Percentiles rank a stretch among this genome's conserved stretches.
Evolutionary conservation across 2,329 filamentous ascomycete species (phyloP).

Genomic region (Arthrobotrys conoides): DNA sequence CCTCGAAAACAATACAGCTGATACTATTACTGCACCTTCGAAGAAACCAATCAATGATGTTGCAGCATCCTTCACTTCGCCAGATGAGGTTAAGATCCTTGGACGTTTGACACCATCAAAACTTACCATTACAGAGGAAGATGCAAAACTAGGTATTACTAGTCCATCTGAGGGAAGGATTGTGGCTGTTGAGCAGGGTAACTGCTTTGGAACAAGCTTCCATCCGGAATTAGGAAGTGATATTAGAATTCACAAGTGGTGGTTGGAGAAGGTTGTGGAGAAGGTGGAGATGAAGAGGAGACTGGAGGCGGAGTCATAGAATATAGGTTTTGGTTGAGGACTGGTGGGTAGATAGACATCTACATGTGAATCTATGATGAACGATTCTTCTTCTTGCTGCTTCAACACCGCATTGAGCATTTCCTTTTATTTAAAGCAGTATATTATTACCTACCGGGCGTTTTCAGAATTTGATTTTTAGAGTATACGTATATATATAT

Average conservation of each 20-base stretch:
- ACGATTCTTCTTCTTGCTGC: background rate
- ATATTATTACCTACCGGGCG: background rate
- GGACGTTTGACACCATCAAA: slow-evolving; percentile 47
- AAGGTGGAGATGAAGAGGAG: slow-evolving; percentile 65
- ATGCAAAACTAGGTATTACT: slow-evolving; percentile 63
- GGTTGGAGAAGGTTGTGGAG: slow-evolving; percentile 79
- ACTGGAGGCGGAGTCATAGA: slow-evolving; percentile 48
- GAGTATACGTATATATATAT: no score
- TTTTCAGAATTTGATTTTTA: background rate
- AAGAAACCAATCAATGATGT: slow-evolving; percentile 64
- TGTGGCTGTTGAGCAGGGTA: slow-evolving; percentile 90
- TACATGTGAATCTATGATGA: background rate
- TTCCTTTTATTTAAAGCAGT: background rate
- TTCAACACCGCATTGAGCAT: background rate
- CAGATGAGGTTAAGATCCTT: slow-evolving; percentile 66
- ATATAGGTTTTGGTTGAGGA: background rate
- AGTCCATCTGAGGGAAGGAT: slow-evolving; percentile 73
- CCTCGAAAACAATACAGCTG: slow-evolving; percentile 67
- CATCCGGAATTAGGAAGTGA: slow-evolving; percentile 94
- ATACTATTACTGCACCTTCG: slow-evolving; percentile 64
- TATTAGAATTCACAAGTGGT: slow-evolving; percentile 91
- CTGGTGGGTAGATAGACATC: background rate
- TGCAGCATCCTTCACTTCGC: slow-evolving; percentile 67
- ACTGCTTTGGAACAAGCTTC: slow-evolving; percentile 94
- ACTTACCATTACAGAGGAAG: slow-evolving; percentile 60